Evolutionary conservation across 2,329 filamentous ascomycete species (phyloP).

Genomic region (Torrubiellomyces zombiae): DNA sequence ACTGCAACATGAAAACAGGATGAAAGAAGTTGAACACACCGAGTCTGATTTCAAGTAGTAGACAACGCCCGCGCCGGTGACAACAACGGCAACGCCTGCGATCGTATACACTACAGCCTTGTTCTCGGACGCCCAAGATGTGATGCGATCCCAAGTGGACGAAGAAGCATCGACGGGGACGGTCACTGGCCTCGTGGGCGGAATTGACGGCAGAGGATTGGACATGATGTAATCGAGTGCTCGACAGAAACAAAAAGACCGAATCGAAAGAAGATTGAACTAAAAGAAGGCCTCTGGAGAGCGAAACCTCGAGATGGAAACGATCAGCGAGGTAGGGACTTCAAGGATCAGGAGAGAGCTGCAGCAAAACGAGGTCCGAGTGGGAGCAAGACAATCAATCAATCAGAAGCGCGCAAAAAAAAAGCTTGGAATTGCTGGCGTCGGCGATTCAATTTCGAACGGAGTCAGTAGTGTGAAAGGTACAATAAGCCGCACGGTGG

Average conservation of each 20-base stretch:
- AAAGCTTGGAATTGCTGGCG: too few relatives aligned
- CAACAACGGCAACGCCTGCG: slow-evolving; percentile 81
- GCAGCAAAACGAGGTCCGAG: too few relatives aligned
- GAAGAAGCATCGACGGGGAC: slow-evolving; percentile 40
- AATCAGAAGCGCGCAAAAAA: too few relatives aligned
- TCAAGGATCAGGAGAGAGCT: slow-evolving; percentile 1
- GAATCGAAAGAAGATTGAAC: slow-evolving; percentile 10
- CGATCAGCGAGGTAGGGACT: slow-evolving; percentile 17
- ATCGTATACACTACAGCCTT: slow-evolving; percentile 93
- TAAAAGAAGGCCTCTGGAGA: too few relatives aligned
- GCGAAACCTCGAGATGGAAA: slow-evolving; percentile 10
- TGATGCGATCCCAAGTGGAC: slow-evolving; percentile 76
- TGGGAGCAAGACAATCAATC: too few relatives aligned
- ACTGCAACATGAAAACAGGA: slow-evolving; percentile 1
- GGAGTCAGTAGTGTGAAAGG: too few relatives aligned
- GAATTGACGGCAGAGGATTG: slow-evolving; percentile 30
- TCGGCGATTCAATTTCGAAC: too few relatives aligned
- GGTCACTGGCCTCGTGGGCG: slow-evolving; percentile 25
- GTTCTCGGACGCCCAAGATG: slow-evolving; percentile 86
- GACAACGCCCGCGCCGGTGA: slow-evolving; percentile 77
- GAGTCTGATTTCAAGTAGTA: slow-evolving; percentile 64
- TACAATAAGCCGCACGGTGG: too few relatives aligned
- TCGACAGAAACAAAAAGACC: slow-evolving; percentile 6
- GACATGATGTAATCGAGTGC: slow-evolving; percentile 19
- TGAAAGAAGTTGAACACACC: slow-evolving; percentile 24